Percentiles rank a stretch among this genome's conserved stretches.
These are phyloP conservation scores for Backusella tuberculispora DNA, from an alignment of 192 early-diverging fungal genomes.

Conservation along the genomic window DNA sequence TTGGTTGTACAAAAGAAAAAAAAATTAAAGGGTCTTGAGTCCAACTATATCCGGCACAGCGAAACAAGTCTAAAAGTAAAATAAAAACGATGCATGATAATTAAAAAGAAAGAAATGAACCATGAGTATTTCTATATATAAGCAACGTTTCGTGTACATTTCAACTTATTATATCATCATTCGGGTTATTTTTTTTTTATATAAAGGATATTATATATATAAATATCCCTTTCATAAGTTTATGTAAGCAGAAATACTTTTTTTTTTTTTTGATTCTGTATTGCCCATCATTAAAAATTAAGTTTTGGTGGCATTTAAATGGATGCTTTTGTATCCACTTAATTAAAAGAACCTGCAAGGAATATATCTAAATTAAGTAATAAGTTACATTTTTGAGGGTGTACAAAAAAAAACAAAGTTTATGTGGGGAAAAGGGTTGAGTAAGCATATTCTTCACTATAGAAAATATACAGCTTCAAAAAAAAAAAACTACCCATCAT, in stretches of 20 bases:
- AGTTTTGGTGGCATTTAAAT: neutral
- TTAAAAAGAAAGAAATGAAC: neutral
- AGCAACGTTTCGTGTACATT: neutral
- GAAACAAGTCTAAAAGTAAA: neutral
- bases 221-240: neutral
- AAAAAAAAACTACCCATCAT: neutral
- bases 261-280: neutral
- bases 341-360: neutral
- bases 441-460: neutral
- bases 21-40: neutral
- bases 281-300: neutral
- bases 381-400: constrained; percentile 2
- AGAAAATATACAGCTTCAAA: neutral
- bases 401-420: constrained; percentile 4
- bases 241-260: neutral
- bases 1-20: neutral
- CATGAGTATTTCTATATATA: constrained; percentile 1
- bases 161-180: too few relatives aligned
- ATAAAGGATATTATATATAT: neutral
- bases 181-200: neutral
- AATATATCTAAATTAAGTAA: constrained; percentile 9
- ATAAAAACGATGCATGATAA: neutral
- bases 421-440: neutral
- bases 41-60: neutral
- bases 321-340: neutral